A percentile compares a stretch with the other conserved stretches of the same genome.
Evolutionary conservation across 345 rosid species (phyloP).

Genomic region (Salix dunnii): DNA sequence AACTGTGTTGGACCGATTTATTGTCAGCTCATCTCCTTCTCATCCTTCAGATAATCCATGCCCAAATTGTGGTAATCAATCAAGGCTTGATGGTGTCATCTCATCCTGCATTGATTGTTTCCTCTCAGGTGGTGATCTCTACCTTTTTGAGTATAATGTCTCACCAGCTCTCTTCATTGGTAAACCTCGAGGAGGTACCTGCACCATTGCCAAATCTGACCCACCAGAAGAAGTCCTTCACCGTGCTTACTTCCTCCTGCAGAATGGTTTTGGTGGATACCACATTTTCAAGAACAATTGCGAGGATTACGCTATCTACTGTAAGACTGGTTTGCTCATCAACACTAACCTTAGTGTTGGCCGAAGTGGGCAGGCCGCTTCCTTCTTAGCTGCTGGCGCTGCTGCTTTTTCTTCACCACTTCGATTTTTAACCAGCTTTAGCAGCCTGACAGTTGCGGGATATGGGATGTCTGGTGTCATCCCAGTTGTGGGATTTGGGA

Average conservation of each 20-base stretch:
- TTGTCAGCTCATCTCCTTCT: slow-evolving; percentile 46
- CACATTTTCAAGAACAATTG: slow-evolving; percentile 65
- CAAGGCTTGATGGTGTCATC: slow-evolving; percentile 49
- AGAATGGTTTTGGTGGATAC: slow-evolving; percentile 69
- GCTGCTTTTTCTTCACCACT: slow-evolving; percentile 46
- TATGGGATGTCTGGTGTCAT: slow-evolving; percentile 44
- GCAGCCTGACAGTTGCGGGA: slow-evolving; percentile 52
- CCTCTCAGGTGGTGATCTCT: slow-evolving; percentile 55
- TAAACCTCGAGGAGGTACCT: slow-evolving; percentile 75
- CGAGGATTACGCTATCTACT: slow-evolving; percentile 74
- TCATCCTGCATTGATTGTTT: slow-evolving; percentile 72
- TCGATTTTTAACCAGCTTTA: slow-evolving; percentile 46
- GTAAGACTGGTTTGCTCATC: slow-evolving; percentile 64
- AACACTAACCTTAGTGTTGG: slow-evolving; percentile 48
- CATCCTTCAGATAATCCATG: slow-evolving; percentile 45
- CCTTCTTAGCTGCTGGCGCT: slow-evolving; percentile 48
- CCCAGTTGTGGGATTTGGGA: slow-evolving; percentile 46
- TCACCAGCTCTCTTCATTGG: slow-evolving; percentile 43
- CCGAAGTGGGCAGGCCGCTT: slow-evolving; percentile 69
- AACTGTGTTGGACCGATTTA: slow-evolving; percentile 52
- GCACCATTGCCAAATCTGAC: slow-evolving; percentile 66
- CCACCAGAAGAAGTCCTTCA: slow-evolving; percentile 49
- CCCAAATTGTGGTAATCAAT: slow-evolving; percentile 48
- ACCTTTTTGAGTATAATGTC: slow-evolving; percentile 54
- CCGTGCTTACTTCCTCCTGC: slow-evolving; percentile 51